These are phyloP conservation scores for Echites panduratus DNA, from an alignment of 257 asterid species.

Conservation along the genomic window DNA sequence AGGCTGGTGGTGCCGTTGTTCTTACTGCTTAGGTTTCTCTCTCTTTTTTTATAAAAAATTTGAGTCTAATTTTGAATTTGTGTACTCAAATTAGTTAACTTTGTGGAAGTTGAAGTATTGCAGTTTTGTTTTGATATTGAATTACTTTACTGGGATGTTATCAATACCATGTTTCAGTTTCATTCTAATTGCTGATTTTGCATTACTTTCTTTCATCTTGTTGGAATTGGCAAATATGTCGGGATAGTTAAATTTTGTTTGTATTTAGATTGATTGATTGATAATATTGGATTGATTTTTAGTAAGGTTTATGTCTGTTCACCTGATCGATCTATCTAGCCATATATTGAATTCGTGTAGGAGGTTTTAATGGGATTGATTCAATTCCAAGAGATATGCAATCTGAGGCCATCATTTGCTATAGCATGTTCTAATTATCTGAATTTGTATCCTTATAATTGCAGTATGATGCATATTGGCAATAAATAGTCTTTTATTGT, in stretches of 20 bases:
- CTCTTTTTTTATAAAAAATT: slow-evolving; percentile 4
- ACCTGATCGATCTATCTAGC: not conserved
- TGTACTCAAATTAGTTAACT: not conserved
- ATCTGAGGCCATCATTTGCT: no score
- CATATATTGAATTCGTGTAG: not conserved
- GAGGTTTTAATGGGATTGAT: not conserved
- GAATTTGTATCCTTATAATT: not conserved
- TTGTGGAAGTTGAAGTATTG: not conserved
- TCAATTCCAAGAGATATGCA: not conserved
- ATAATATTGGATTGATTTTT: not conserved
- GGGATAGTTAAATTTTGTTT: not conserved
- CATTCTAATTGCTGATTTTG: not conserved
- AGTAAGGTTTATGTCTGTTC: not conserved
- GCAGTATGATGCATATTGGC: not conserved
- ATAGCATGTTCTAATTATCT: not conserved
- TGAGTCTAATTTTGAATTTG: slow-evolving; percentile 1
- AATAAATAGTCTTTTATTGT: not conserved
- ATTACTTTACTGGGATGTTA: slow-evolving; percentile 2
- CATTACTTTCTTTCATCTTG: not conserved
- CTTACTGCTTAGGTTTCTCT: slow-evolving; percentile 42
- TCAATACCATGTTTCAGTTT: not conserved
- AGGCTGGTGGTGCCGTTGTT: slow-evolving; percentile 16
- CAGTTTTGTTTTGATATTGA: not conserved
- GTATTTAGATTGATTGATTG: not conserved
- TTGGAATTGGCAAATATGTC: not conserved